Evolutionary conservation across 192 early-diverging fungal species (phyloP).

Genomic region (Coemansia interrupta): DNA sequence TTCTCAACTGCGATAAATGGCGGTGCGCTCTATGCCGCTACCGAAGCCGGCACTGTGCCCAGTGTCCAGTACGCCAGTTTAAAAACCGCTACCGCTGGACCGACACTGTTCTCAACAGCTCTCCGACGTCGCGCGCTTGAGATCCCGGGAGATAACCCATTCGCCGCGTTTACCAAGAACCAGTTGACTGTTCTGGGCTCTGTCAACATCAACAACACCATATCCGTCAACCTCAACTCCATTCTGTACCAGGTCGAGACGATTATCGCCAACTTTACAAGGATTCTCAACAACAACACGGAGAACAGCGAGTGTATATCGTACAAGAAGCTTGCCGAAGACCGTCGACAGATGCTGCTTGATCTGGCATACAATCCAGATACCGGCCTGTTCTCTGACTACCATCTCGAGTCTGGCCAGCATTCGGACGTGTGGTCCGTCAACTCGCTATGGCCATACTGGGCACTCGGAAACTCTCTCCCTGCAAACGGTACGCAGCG

Average conservation of each 20-base stretch:
- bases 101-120: slow-evolving; percentile 23
- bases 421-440: slow-evolving; percentile 53
- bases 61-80: slow-evolving; percentile 33
- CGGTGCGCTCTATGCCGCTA: slow-evolving; percentile 25
- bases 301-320: slow-evolving; percentile 6
- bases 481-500: slow-evolving; percentile 19
- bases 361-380: slow-evolving; percentile 56
- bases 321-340: slow-evolving; percentile 33
- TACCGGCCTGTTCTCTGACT: slow-evolving; percentile 57
- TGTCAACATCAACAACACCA: slow-evolving; percentile 54
- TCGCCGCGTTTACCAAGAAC: slow-evolving; percentile 19
- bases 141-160: slow-evolving; percentile 29
- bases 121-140: slow-evolving; percentile 17
- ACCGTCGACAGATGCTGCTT: slow-evolving; percentile 54
- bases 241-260: slow-evolving; percentile 57
- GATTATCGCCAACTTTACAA: slow-evolving; percentile 26
- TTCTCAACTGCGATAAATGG: slow-evolving; percentile 5
- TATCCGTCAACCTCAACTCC: slow-evolving; percentile 68
- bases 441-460: slow-evolving; percentile 62
- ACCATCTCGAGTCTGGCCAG: slow-evolving; percentile 44
- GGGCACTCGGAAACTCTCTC: slow-evolving; percentile 47
- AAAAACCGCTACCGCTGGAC: slow-evolving; percentile 11
- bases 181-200: slow-evolving; percentile 46
- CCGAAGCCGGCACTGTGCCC: slow-evolving; percentile 33
- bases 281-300: slow-evolving; percentile 18